Evolutionary conservation across 1,139 yeast genomes (phyloP).

Genomic region (Pichia sp.): DNA sequence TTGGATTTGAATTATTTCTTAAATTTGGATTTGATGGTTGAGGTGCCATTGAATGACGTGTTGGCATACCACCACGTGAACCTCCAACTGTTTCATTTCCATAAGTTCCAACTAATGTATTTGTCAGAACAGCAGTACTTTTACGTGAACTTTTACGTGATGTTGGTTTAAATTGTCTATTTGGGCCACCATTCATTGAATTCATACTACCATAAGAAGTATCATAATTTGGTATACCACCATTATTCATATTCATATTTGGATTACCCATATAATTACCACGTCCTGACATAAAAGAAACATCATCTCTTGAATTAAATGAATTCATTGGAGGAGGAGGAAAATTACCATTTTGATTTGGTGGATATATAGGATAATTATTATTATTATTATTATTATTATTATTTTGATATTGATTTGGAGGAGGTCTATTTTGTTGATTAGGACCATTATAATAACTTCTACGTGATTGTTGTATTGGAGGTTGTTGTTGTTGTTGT

Average conservation of each 20-base stretch:
- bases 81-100: conserved; percentile 16
- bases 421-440: neutral
- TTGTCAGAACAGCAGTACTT: conserved; percentile 23
- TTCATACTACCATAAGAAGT: conserved; percentile 11
- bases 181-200: conserved; percentile 7
- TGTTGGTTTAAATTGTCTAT: conserved; percentile 28
- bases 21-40: conserved; percentile 5
- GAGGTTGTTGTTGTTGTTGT: conserved; percentile 8
- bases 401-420: neutral
- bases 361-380: neutral
- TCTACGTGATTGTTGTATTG: conserved; percentile 3
- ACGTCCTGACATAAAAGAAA: conserved; percentile 19
- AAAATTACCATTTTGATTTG: neutral
- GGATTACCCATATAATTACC: conserved; percentile 2
- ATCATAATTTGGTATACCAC: conserved; percentile 11
- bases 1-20: conserved; percentile 2
- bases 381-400: neutral
- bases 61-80: conserved; percentile 12
- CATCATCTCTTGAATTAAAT: conserved; percentile 20
- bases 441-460: conserved; percentile 5
- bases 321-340: conserved; percentile 9
- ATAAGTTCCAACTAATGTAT: conserved; percentile 15
- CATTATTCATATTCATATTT: neutral
- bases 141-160: conserved; percentile 29
- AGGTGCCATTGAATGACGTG: conserved; percentile 17